Percentiles rank a stretch among this genome's conserved stretches.
These are phyloP conservation scores for Acacia concinna DNA, from an alignment of 331 rosid species.

Conservation along the genomic window DNA sequence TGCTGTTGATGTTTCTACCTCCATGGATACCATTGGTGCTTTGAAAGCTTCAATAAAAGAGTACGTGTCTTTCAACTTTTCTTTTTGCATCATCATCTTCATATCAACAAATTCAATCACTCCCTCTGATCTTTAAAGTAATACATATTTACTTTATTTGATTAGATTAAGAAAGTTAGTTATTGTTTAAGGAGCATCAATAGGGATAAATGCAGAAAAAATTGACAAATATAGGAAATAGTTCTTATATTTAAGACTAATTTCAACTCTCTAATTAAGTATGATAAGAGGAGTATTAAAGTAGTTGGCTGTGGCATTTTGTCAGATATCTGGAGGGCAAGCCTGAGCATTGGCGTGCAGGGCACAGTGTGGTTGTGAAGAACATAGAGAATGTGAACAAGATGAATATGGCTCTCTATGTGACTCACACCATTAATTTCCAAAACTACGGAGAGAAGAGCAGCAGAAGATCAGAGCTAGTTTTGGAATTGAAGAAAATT, in stretches of 20 bases:
- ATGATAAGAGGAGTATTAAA: too few species aligned
- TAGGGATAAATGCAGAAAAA: too few species aligned
- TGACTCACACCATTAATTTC: slow-evolving; percentile 83
- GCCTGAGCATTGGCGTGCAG: slow-evolving; percentile 73
- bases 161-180: too few species aligned
- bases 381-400: slow-evolving; percentile 72
- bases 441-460: slow-evolving; percentile 67
- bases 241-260: too few species aligned
- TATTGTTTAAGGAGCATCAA: too few species aligned
- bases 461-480: slow-evolving; percentile 69
- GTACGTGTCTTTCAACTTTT: slow-evolving; percentile 39
- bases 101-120: too few species aligned
- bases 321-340: slow-evolving; percentile 78
- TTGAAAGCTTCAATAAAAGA: slow-evolving; percentile 55
- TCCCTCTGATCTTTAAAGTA: too few species aligned
- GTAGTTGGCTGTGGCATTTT: neutral
- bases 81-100: neutral
- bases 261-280: too few species aligned
- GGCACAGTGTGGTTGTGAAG: slow-evolving; percentile 56
- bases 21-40: slow-evolving; percentile 51
- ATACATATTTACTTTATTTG: too few species aligned
- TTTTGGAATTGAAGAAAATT: slow-evolving; percentile 73
- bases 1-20: slow-evolving; percentile 50
- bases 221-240: too few species aligned
- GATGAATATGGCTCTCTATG: slow-evolving; percentile 54